Conservation (phyloP, 805 yeast species). For the Komagataella phaffii region DNA sequence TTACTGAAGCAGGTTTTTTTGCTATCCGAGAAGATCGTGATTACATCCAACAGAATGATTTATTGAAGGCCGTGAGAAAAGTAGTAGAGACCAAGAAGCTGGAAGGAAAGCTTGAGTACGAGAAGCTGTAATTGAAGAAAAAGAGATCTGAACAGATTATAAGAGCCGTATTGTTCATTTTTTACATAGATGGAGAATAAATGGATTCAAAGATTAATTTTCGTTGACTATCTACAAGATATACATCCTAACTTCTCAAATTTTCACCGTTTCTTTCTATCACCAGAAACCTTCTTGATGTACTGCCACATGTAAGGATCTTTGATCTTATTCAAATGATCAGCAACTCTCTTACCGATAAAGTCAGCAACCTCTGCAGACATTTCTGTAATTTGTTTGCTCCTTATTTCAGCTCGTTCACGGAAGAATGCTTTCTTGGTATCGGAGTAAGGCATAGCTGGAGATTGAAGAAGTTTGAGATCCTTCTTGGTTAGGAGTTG, state of each 20-base stretch:
- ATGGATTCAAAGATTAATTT: neutral
- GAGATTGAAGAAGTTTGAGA: slow-evolving; percentile 48
- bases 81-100: slow-evolving; percentile 94
- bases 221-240: neutral
- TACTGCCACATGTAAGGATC: slow-evolving; percentile 18
- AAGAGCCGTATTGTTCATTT: neutral
- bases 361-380: slow-evolving; percentile 29
- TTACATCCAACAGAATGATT: slow-evolving; percentile 81
- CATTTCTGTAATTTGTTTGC: slow-evolving; percentile 23
- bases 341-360: slow-evolving; percentile 27
- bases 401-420: slow-evolving; percentile 35
- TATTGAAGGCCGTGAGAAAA: slow-evolving; percentile 96
- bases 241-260: neutral
- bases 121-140: slow-evolving; percentile 47
- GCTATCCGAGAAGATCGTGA: slow-evolving; percentile 98
- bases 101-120: slow-evolving; percentile 92
- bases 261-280: slow-evolving; percentile 7
- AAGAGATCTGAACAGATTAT: neutral
- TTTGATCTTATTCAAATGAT: slow-evolving; percentile 17
- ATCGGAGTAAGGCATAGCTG: slow-evolving; percentile 64
- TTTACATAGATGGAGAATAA: neutral
- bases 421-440: slow-evolving; percentile 47
- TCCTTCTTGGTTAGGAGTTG: slow-evolving; percentile 42
- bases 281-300: slow-evolving; percentile 8
- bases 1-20: slow-evolving; percentile 97